A percentile compares a stretch with the other conserved stretches of the same genome.
Evolutionary conservation across 352 stramenopile genomes (phyloP).

Genomic region (Phytophthora pseudosyringae): DNA sequence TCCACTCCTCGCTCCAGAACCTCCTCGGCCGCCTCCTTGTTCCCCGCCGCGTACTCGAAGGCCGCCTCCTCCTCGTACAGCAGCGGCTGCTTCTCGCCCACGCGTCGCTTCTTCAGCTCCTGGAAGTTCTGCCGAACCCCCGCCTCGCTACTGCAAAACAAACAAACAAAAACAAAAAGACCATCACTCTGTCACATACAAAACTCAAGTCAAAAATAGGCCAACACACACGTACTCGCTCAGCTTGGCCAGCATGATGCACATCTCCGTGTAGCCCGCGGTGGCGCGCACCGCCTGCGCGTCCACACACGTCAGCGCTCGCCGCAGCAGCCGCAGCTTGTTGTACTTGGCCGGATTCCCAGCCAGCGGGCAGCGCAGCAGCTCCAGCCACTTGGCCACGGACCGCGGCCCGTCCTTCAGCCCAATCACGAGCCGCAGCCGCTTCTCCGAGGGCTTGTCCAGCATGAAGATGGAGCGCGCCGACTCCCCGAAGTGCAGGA

Average conservation of each 20-base stretch:
- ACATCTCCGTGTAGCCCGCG: slow-evolving; percentile 64
- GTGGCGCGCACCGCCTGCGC: slow-evolving; percentile 35
- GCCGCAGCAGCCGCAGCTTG: slow-evolving; percentile 49
- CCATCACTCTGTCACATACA: neutral
- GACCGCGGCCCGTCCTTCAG: slow-evolving; percentile 56
- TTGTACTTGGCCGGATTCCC: slow-evolving; percentile 51
- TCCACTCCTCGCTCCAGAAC: slow-evolving; percentile 59
- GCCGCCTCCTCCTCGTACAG: slow-evolving; percentile 73
- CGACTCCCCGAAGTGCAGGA: slow-evolving; percentile 69
- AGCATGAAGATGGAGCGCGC: slow-evolving; percentile 68
- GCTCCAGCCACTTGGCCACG: slow-evolving; percentile 56
- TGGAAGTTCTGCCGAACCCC: slow-evolving; percentile 59
- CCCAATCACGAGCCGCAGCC: slow-evolving; percentile 50
- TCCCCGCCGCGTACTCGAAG: slow-evolving; percentile 59
- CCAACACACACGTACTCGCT: slow-evolving; percentile 40
- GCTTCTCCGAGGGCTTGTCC: slow-evolving; percentile 48
- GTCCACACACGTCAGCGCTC: slow-evolving; percentile 50
- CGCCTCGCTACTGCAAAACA: slow-evolving; percentile 55
- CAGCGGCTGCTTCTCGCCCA: slow-evolving; percentile 52
- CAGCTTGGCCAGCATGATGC: slow-evolving; percentile 61
- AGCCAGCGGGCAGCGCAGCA: slow-evolving; percentile 54
- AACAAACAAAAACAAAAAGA: slow-evolving; percentile 14
- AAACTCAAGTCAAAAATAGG: slow-evolving; percentile 4
- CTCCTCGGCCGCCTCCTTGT: slow-evolving; percentile 57
- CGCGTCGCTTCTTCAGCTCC: slow-evolving; percentile 61